phyloP scores from a whole-genome alignment of 108 stramenopile genomes.

The Hondaea fermentalgiana region DNA sequence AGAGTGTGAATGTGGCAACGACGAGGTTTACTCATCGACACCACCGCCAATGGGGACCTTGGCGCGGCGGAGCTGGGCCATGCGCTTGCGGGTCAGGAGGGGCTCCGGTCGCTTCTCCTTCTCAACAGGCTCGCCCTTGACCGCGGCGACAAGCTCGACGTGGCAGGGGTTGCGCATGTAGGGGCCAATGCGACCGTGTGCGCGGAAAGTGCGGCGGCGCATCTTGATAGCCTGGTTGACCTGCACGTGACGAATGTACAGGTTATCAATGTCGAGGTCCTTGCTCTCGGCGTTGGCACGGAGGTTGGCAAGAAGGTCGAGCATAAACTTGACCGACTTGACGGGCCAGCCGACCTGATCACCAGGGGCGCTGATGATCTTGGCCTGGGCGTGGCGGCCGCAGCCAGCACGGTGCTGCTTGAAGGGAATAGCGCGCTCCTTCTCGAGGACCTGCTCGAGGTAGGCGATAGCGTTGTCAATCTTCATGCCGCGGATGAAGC shows the following conservation, averaged over 20 bases:
- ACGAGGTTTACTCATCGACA: background rate
- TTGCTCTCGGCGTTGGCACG: conserved; percentile 94
- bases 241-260: conserved; percentile 83
- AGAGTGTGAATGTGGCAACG: background rate
- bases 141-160: conserved; percentile 69
- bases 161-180: conserved; percentile 95
- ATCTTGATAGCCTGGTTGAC: conserved; percentile 89
- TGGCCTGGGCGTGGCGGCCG: conserved; percentile 87
- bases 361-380: conserved; percentile 79
- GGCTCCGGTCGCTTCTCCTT: background rate
- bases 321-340: conserved; percentile 89
- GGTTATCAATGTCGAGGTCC: conserved; percentile 64
- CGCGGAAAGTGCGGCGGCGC: conserved; percentile 95
- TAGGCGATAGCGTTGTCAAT: conserved; percentile 72
- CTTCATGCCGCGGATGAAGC: conserved; percentile 88
- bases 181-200: conserved; percentile 97
- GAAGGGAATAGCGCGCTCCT: conserved; percentile 92
- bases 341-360: conserved; percentile 92
- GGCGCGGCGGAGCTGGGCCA: background rate
- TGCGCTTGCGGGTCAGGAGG: background rate
- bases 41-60: conserved; percentile 1
- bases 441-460: conserved; percentile 81
- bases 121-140: background rate
- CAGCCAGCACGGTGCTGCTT: conserved; percentile 91
- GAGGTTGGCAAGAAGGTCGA: conserved; percentile 85